Evolutionary conservation across 2,329 filamentous ascomycete species (phyloP).

Genomic region (Nigrospora sphaerica): DNA sequence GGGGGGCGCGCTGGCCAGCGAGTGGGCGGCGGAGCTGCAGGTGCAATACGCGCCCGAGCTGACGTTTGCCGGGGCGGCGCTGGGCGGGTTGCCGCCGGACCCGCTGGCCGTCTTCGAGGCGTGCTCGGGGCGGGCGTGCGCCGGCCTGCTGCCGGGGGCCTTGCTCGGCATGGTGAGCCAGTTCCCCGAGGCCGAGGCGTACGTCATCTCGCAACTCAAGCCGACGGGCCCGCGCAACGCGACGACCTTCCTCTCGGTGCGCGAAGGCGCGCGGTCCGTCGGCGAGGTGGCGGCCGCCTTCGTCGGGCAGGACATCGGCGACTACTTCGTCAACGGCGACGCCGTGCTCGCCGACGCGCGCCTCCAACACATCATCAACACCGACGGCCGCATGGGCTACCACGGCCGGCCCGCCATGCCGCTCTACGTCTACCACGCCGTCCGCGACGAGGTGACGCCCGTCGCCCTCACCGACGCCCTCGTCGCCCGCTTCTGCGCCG

Average conservation of each 20-base stretch:
- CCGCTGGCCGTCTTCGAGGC: slow-evolving; percentile 25
- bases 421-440: slow-evolving; percentile 42
- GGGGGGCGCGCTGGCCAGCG: slow-evolving; percentile 43
- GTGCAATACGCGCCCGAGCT: slow-evolving; percentile 46
- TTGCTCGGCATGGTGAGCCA: slow-evolving; percentile 26
- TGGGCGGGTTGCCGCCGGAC: slow-evolving; percentile 40
- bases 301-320: slow-evolving; percentile 19
- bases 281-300: slow-evolving; percentile 17
- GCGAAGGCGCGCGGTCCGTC: slow-evolving; percentile 15
- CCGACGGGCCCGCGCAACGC: slow-evolving; percentile 11
- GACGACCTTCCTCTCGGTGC: slow-evolving; percentile 14
- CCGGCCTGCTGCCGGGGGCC: slow-evolving; percentile 24
- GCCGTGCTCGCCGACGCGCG: slow-evolving; percentile 13
- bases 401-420: slow-evolving; percentile 37
- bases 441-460: slow-evolving; percentile 35
- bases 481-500: slow-evolving; percentile 30
- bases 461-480: slow-evolving; percentile 35
- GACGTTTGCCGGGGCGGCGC: slow-evolving; percentile 36
- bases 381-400: slow-evolving; percentile 19
- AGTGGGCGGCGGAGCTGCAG: slow-evolving; percentile 45
- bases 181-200: slow-evolving; percentile 19
- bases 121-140: slow-evolving; percentile 20
- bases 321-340: slow-evolving; percentile 18
- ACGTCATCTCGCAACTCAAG: slow-evolving; percentile 13
- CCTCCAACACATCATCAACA: slow-evolving; percentile 15